These are phyloP conservation scores for Metarhizium robertsii DNA, from an alignment of 2,329 filamentous ascomycete species.

Conservation along the genomic window DNA sequence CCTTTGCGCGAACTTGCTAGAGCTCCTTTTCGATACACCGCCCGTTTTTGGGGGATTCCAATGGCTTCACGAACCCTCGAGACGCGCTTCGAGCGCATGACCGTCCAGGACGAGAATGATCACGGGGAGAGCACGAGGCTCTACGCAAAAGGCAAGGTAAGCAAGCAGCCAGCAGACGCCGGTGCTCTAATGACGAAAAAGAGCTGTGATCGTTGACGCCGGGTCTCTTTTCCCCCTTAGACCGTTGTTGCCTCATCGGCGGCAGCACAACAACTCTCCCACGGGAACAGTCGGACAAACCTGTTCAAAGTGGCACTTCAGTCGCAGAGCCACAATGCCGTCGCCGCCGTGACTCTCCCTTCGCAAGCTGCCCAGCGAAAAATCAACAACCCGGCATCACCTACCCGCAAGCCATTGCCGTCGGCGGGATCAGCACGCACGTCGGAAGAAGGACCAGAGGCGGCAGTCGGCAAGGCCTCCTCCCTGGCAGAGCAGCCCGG, in stretches of 20 bases:
- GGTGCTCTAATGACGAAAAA: neutral
- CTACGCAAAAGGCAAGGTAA: conserved; percentile 72
- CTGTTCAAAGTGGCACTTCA: conserved; percentile 81
- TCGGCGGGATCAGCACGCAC: conserved; percentile 29
- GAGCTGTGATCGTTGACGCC: conserved; percentile 20
- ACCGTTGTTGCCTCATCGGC: conserved; percentile 12
- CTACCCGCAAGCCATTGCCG: conserved; percentile 40
- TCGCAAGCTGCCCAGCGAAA: conserved; percentile 54
- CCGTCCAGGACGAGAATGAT: conserved; percentile 83
- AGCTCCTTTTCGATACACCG: neutral
- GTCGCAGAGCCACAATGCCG: conserved; percentile 59
- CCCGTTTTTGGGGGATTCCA: conserved; percentile 4
- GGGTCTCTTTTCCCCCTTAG: conserved; percentile 17
- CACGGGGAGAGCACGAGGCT: conserved; percentile 36
- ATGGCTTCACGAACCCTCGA: conserved; percentile 76
- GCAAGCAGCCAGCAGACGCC: conserved; percentile 13
- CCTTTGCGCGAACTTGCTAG: neutral
- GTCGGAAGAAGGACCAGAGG: conserved; percentile 40
- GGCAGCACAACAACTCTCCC: conserved; percentile 33
- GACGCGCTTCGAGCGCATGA: conserved; percentile 80
- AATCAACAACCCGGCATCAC: conserved; percentile 36
- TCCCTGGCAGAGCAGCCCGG: conserved; percentile 1
- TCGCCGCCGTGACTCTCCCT: conserved; percentile 57
- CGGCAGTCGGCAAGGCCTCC: conserved; percentile 33
- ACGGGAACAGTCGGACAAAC: conserved; percentile 60